phyloP scores from a whole-genome alignment of 345 rosid genomes.

The Triadica sebifera region DNA sequence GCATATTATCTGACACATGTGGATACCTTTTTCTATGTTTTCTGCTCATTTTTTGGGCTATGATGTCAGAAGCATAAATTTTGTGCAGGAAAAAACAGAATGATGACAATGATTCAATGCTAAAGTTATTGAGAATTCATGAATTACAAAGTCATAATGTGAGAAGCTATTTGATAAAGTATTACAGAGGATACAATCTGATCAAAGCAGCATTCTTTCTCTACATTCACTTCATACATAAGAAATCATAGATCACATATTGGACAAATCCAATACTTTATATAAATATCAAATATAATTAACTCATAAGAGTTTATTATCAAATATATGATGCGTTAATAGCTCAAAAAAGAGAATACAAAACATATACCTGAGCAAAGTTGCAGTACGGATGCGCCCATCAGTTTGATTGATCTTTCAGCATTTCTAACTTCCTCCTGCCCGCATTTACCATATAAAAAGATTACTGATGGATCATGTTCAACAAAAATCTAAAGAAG shows the following conservation, averaged over 20 bases:
- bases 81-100: background rate
- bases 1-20: background rate
- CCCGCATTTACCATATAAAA: background rate
- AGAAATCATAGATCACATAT: background rate
- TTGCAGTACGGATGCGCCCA: conserved; percentile 73
- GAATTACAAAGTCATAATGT: background rate
- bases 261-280: background rate
- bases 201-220: background rate
- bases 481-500: background rate
- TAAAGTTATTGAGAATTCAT: background rate
- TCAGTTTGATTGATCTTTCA: conserved; percentile 60
- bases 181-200: background rate
- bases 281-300: background rate
- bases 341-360: conserved; percentile 1
- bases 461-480: background rate
- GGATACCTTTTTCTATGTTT: background rate
- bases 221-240: background rate
- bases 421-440: conserved; percentile 23
- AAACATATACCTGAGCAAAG: conserved; percentile 47
- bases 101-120: background rate
- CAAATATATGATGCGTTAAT: conserved; percentile 1
- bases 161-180: background rate
- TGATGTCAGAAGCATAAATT: background rate
- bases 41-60: background rate
- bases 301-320: background rate